Base-by-base conservation (phyloP, 495 filamentous ascomycete species). In the Penicillium angulare region DNA sequence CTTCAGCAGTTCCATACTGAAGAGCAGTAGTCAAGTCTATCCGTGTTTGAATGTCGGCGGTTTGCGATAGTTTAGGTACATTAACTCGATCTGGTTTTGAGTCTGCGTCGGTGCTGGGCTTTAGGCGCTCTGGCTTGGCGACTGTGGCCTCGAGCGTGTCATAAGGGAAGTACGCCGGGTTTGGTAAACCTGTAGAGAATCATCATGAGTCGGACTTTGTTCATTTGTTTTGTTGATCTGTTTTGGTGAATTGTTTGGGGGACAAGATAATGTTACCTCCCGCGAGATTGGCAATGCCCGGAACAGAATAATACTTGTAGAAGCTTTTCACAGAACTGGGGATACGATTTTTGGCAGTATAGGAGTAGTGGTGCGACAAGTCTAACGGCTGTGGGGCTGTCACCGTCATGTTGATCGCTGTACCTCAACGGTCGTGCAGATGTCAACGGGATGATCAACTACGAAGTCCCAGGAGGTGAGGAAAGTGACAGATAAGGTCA, bases 141-240 rank as follows among this genome's bases (percentile, higher is more conserved):
- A 82, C 78, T 49, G 85, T 80, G n/a, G 89, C 87, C 66, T 92
- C 89, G 22, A 96, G 82, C 0, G 89, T 95, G 49, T 96, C 90
- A 65, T 87, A 96, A 13, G 92, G 92, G 62, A 97, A 96, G 68
- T 89, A 89, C 26, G 79, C 79, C 12, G 81, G 68, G 65, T 90
- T 86, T 17, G 92, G 92, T 12, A 95, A 79, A 42, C 88, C 88
- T 91, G 59, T 16, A 42, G 12, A 40, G 43, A 6, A 54, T 17
- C 23, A 33, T 12, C 20, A 27, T n/a, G n/a, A n/a, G n/a, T n/a
- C n/a, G n/a, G n/a, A n/a, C n/a, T n/a, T n/a, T n/a, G n/a, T n/a
- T n/a, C n/a, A n/a, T n/a, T n/a, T n/a, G n/a, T n/a, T n/a, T n/a
- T n/a, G n/a, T n/a, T n/a, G n/a, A n/a, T n/a, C n/a, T n/a, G n/a